Percentiles rank a stretch among this genome's conserved stretches.
These are phyloP conservation scores for Platanthera guangdongensis DNA, from an alignment of 106 monocot genomes.

Conservation along the genomic window DNA sequence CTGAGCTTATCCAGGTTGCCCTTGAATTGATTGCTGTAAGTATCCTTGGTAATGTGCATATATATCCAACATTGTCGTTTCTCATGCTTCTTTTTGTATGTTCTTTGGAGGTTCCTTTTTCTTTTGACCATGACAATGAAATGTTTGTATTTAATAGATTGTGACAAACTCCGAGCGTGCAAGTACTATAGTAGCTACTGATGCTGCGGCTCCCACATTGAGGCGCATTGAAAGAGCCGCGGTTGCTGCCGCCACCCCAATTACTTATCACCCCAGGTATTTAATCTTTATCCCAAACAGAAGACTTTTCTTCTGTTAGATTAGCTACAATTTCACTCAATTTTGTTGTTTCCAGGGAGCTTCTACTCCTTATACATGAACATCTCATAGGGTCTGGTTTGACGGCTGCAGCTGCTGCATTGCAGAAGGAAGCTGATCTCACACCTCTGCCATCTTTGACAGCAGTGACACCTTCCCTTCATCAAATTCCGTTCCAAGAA, in stretches of 20 bases:
- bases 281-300: background rate
- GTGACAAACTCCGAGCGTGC: constrained; percentile 93
- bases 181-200: constrained; percentile 90
- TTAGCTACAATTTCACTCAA: background rate
- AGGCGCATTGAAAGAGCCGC: constrained; percentile 96
- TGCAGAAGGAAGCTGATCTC: constrained; percentile 83
- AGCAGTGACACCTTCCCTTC: constrained; percentile 26
- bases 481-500: constrained; percentile 51
- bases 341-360: constrained; percentile 47
- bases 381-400: constrained; percentile 84
- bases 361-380: constrained; percentile 82
- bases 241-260: constrained; percentile 96
- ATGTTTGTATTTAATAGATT: constrained; percentile 31
- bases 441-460: constrained; percentile 43
- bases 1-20: constrained; percentile 83
- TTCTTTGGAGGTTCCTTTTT: background rate
- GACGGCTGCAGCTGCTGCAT: constrained; percentile 48
- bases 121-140: too few relatives aligned
- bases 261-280: constrained; percentile 87
- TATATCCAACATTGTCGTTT: background rate
- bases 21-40: constrained; percentile 92
- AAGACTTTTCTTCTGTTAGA: background rate
- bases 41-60: background rate
- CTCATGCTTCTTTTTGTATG: background rate
- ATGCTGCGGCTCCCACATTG: constrained; percentile 97